Percentiles rank a stretch among this genome's conserved stretches.
Conservation (phyloP, 352 stramenopile genomes). For the Globisporangium acanthophoron region DNA sequence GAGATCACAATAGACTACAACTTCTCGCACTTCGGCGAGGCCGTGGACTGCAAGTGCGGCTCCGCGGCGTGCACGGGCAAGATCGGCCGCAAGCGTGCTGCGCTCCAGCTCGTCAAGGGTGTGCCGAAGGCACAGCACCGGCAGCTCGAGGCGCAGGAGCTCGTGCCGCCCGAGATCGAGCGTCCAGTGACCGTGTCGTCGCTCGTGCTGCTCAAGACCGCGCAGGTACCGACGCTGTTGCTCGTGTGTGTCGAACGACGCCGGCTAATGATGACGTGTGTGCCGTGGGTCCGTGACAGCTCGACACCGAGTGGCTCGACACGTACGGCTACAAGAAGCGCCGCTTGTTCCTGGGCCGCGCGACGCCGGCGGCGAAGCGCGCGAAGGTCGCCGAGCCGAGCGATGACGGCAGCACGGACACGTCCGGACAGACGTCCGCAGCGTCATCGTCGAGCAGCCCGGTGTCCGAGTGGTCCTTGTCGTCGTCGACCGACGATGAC, state of each 20-base stretch:
- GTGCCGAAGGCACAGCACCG: slow-evolving; percentile 10
- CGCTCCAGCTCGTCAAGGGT: slow-evolving; percentile 21
- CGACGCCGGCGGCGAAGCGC: slow-evolving; percentile 3
- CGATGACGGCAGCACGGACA: background rate
- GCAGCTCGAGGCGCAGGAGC: slow-evolving; percentile 12
- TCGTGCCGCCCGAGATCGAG: slow-evolving; percentile 49
- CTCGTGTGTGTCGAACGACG: background rate
- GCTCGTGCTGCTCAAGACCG: slow-evolving; percentile 68
- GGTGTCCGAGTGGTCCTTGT: slow-evolving; percentile 31
- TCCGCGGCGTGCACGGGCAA: slow-evolving; percentile 65
- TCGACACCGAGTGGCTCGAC: slow-evolving; percentile 58
- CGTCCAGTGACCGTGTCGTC: slow-evolving; percentile 59
- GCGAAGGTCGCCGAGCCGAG: background rate
- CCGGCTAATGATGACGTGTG: background rate
- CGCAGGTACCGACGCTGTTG: slow-evolving; percentile 20
- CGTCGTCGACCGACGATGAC: slow-evolving; percentile 39
- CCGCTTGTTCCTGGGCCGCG: slow-evolving; percentile 60
- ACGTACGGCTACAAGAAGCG: slow-evolving; percentile 58
- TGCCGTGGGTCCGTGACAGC: slow-evolving; percentile 16
- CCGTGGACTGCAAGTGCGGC: slow-evolving; percentile 73
- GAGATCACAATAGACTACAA: slow-evolving; percentile 87
- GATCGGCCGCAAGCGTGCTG: slow-evolving; percentile 67
- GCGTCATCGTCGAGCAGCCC: slow-evolving; percentile 35
- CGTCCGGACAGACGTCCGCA: slow-evolving; percentile 7
- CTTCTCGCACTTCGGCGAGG: slow-evolving; percentile 78